Evolutionary conservation across 352 stramenopile species (phyloP).

Genomic region (Globisporangium cylindrosporum): DNA sequence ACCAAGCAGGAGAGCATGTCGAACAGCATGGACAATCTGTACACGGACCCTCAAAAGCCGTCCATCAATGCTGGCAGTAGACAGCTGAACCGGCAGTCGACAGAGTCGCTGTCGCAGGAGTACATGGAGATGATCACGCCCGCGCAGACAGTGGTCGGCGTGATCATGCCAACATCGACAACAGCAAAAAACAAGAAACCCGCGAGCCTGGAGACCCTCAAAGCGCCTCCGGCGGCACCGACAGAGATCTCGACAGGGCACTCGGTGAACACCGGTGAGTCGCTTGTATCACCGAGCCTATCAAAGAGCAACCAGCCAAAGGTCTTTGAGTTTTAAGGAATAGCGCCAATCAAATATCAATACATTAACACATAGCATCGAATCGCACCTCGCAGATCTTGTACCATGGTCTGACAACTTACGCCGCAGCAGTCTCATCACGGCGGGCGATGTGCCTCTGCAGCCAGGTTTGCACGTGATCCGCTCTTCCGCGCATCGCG

Average conservation of each 20-base stretch:
- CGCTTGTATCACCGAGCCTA: background rate
- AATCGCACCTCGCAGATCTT: background rate
- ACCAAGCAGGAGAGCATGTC: conserved; percentile 1
- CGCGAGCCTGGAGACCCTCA: conserved; percentile 7
- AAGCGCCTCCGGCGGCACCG: background rate
- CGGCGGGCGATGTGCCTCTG: conserved; percentile 9
- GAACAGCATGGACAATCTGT: background rate
- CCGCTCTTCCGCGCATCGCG: conserved; percentile 24
- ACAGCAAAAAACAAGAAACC: background rate
- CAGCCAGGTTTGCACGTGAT: conserved; percentile 33
- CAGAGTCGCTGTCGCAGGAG: conserved; percentile 14
- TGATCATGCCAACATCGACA: background rate
- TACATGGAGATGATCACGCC: conserved; percentile 15
- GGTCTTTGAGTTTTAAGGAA: conserved; percentile 17
- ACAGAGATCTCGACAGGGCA: background rate
- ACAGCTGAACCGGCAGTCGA: conserved; percentile 14
- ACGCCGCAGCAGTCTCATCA: conserved; percentile 2
- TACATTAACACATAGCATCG: background rate
- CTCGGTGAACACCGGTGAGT: background rate
- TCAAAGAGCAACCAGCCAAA: background rate
- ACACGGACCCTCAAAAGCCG: conserved; percentile 2
- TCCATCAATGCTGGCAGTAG: background rate
- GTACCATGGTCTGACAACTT: background rate
- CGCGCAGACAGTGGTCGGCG: background rate
- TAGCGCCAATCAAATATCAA: background rate